Evolutionary conservation across 2,329 filamentous ascomycete species (phyloP).

Genomic region (Beauveria bassiana): DNA sequence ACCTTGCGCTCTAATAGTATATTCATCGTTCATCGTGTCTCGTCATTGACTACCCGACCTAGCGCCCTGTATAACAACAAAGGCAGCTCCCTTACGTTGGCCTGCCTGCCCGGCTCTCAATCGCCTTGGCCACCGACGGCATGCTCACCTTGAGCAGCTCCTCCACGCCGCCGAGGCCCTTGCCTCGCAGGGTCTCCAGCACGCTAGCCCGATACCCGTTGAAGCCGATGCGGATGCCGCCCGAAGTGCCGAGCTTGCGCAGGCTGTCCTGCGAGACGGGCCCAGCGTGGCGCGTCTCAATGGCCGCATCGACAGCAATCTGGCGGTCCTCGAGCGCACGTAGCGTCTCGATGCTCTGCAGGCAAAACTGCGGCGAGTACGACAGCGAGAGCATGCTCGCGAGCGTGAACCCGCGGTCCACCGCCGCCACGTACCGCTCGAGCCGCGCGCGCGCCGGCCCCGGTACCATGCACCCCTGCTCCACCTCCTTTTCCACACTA

Average conservation of each 20-base stretch:
- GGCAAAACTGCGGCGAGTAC: conserved; percentile 48
- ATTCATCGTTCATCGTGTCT: neutral
- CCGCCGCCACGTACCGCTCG: conserved; percentile 37
- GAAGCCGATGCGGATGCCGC: conserved; percentile 62
- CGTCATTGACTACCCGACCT: neutral
- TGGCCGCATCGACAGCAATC: conserved; percentile 28
- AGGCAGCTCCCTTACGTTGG: neutral
- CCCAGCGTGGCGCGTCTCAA: conserved; percentile 49
- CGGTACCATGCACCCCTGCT: conserved; percentile 46
- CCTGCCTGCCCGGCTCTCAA: conserved; percentile 11
- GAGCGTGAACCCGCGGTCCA: conserved; percentile 41
- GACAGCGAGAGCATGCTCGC: conserved; percentile 49
- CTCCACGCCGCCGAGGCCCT: conserved; percentile 57
- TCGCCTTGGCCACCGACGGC: conserved; percentile 57
- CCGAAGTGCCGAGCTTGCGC: conserved; percentile 51
- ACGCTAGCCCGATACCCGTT: conserved; percentile 69
- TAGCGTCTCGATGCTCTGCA: conserved; percentile 48
- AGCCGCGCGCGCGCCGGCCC: conserved; percentile 36
- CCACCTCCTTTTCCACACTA: conserved; percentile 53
- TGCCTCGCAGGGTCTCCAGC: conserved; percentile 56
- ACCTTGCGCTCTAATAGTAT: neutral
- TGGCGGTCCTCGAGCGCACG: conserved; percentile 50
- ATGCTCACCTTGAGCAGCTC: conserved; percentile 75
- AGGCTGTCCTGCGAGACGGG: conserved; percentile 65
- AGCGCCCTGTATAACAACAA: neutral